Evolutionary conservation across 2,329 filamentous ascomycete species (phyloP), one percentile per base, ranked within the genome.

Genomic region (Claviceps pazoutovae): DNA sequence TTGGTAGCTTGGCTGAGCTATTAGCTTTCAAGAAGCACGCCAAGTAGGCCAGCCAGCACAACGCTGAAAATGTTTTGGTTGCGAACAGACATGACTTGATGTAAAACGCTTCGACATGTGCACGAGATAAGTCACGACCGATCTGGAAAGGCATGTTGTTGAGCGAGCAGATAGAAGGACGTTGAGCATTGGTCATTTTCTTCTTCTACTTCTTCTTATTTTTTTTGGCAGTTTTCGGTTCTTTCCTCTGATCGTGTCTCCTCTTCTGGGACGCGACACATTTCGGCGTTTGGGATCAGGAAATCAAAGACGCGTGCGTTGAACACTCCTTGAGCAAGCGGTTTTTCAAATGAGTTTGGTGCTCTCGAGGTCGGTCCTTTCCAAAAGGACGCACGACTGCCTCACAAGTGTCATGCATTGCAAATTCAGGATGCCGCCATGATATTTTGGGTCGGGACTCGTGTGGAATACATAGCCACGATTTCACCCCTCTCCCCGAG

Each of bases 11-110:
- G 58, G 83, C 89, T 17, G 90, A 95, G 62, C 72, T 98, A 56
- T 76, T 98, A 55, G 83, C 86, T 51, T 98, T 93, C 73, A 88
- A 89, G 74, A 84, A 86, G 66, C 78, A 83, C 57, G 72, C 74
- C 53, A 83, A 83, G 70, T 83, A 77, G 65, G 44, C 26, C 4
- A 13, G 23, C 30, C 30, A 11, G 30, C 30, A 34, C 30, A 16
- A n/a, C 13, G 7, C 41, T 23, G 17, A 21, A 34, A 16, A 11
- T 37, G 19, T 51, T 6, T 30, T 45, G 55, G 41, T 7, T 19
- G 41, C 41, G 14, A 44, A 21, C 30, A n/a, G 41, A 14, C 8
- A 42, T 48, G 3, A 34, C 26, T 50, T 37, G 14, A 9, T 19
- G 37, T 23, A 5, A 23, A 37, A 14, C 16, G 30, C 41, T 37